phyloP scores from a whole-genome alignment of 768 basidiomycete species.

The Podaxis sp. region DNA sequence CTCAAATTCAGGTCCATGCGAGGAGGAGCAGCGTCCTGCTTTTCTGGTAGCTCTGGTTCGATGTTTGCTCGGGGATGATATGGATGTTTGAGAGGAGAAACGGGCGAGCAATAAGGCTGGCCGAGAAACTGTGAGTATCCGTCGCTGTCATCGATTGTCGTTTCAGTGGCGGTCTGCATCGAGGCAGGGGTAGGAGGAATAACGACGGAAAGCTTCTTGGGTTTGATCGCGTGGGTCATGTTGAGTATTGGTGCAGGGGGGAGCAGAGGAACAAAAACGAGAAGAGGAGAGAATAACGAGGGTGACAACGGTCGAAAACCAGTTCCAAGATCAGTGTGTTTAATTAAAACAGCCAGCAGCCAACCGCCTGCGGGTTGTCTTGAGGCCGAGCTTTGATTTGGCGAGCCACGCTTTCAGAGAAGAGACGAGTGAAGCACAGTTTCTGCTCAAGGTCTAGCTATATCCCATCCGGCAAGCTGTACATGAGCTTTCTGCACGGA shows the following conservation, averaged over 20 bases:
- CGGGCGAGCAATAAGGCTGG: slow-evolving; percentile 6
- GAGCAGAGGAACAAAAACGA: neutral
- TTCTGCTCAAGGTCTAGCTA: neutral
- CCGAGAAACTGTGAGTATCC: slow-evolving; percentile 10
- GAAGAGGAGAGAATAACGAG: neutral
- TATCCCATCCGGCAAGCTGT: neutral
- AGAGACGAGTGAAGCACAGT: neutral
- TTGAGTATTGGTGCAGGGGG: neutral
- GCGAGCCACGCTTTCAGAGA: neutral
- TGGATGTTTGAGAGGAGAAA: slow-evolving; percentile 4
- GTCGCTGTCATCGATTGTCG: slow-evolving; percentile 1
- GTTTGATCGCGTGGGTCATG: slow-evolving; percentile 10
- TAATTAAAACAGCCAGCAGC: neutral
- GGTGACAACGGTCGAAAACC: neutral
- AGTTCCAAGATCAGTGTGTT: neutral
- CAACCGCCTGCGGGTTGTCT: no score
- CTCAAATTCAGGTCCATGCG: neutral
- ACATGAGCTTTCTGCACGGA: slow-evolving; percentile 11
- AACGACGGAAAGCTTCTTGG: slow-evolving; percentile 25
- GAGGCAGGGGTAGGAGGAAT: slow-evolving; percentile 24
- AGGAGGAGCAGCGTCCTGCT: neutral
- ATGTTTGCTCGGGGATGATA: neutral
- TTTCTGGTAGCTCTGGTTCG: neutral
- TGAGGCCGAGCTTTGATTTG: neutral
- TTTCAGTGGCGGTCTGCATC: slow-evolving; percentile 12